These are phyloP conservation scores for Globisporangium echinulatum DNA, from an alignment of 352 stramenopile genomes.

Conservation along the genomic window DNA sequence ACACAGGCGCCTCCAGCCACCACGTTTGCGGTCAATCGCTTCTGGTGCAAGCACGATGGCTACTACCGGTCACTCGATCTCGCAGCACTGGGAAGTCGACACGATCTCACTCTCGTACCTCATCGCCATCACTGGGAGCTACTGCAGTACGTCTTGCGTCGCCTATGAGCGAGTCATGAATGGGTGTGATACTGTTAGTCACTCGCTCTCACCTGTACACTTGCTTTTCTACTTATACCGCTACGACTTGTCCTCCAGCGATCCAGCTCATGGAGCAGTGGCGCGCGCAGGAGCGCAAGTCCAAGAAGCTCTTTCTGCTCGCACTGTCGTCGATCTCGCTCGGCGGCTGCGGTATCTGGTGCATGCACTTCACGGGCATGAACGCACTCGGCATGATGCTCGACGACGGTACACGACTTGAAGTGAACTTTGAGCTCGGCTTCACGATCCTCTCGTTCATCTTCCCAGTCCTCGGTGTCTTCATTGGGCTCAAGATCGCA, in stretches of 20 bases:
- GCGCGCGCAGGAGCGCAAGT: conserved; percentile 28
- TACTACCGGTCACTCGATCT: conserved; percentile 4
- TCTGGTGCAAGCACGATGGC: neutral
- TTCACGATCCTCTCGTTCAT: conserved; percentile 52
- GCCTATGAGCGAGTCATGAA: no score
- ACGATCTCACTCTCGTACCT: conserved; percentile 43
- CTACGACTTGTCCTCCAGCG: conserved; percentile 17
- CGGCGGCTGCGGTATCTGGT: conserved; percentile 63
- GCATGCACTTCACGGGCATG: conserved; percentile 76
- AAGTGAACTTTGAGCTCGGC: conserved; percentile 47
- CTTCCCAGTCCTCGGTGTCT: conserved; percentile 44
- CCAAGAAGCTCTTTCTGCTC: conserved; percentile 35
- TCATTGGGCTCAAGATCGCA: conserved; percentile 43
- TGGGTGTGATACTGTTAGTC: no score
- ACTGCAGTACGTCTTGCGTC: conserved; percentile 34
- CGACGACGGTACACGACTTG: conserved; percentile 26
- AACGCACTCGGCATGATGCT: conserved; percentile 31
- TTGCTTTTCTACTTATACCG: no score
- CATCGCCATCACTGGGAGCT: conserved; percentile 56
- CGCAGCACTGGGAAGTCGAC: conserved; percentile 38
- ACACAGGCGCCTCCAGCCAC: neutral
- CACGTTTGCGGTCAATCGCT: no score
- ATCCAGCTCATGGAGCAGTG: conserved; percentile 75
- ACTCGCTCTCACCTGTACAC: no score
- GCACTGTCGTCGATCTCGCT: conserved; percentile 30